Conservation (phyloP, 208 protist species). For the Naegleria lovaniensis region DNA sequence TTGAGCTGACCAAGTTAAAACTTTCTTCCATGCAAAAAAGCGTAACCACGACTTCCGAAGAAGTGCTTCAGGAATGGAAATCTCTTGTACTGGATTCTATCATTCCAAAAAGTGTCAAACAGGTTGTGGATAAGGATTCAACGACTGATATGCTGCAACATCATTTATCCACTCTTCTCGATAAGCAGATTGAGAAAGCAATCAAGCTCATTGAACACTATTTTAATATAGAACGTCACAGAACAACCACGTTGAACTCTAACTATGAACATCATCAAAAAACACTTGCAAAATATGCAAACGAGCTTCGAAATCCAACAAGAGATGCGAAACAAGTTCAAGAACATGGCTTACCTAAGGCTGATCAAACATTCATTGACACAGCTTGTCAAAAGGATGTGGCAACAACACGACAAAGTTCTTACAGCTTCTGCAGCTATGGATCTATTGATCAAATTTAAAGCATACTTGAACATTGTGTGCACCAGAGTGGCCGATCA, state of each 20-base stretch:
- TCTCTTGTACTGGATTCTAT: background rate
- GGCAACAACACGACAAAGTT: no score
- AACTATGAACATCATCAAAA: no score
- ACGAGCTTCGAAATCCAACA: no score
- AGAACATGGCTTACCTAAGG: no score
- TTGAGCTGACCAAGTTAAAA: background rate
- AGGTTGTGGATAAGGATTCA: background rate
- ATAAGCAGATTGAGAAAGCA: background rate
- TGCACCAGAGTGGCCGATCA: no score
- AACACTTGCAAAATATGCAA: no score
- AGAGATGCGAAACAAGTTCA: no score
- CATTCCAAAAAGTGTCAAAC: background rate
- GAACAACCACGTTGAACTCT: background rate
- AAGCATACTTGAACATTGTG: no score
- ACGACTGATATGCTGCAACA: background rate
- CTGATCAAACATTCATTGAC: no score
- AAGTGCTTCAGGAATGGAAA: background rate
- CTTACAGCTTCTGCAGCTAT: no score
- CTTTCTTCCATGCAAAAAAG: background rate
- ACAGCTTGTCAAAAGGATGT: no score
- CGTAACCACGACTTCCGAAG: background rate
- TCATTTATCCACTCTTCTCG: background rate
- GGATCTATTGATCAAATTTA: no score
- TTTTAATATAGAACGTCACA: background rate
- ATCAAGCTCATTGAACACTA: background rate